These are phyloP conservation scores for Porpolomopsis calyptriformis DNA, from an alignment of 768 basidiomycete genomes.

Conservation along the genomic window DNA sequence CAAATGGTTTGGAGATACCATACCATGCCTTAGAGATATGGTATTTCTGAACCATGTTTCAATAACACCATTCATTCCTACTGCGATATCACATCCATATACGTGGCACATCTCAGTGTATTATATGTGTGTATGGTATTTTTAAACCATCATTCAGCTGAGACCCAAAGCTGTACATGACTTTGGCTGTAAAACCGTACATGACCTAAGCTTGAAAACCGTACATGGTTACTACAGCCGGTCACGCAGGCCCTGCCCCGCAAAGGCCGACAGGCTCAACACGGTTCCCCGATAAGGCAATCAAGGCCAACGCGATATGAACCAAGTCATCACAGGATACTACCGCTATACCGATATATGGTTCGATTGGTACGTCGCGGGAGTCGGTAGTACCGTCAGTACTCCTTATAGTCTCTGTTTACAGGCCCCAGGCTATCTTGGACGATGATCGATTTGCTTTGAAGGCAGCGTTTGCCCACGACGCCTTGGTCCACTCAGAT, in stretches of 20 bases:
- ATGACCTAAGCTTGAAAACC: not conserved
- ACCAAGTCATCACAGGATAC: conserved; percentile 48
- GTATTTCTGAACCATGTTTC: too few relatives aligned
- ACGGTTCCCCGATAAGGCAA: conserved; percentile 3
- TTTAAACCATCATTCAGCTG: not conserved
- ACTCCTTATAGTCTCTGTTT: not conserved
- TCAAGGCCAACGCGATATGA: not conserved
- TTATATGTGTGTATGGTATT: not conserved
- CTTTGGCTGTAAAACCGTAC: not conserved
- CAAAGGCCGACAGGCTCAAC: not conserved
- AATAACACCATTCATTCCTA: too few relatives aligned
- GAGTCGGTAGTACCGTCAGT: not conserved
- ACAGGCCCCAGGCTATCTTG: conserved; percentile 49
- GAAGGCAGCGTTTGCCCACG: conserved; percentile 63
- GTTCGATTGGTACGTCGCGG: conserved; percentile 55
- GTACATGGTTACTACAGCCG: not conserved
- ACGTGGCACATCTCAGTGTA: too few relatives aligned
- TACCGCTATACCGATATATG: conserved; percentile 81
- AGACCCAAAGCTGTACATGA: not conserved
- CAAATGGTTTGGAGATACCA: not conserved
- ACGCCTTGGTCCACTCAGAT: conserved; percentile 56
- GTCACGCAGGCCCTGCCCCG: not conserved
- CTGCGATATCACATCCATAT: too few relatives aligned
- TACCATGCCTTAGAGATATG: not conserved
- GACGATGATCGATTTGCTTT: conserved; percentile 48